A percentile compares a stretch with the other conserved stretches of the same genome.
Conservation (phyloP, 2,329 filamentous ascomycete genomes). For the Hypoxylon sp. region DNA sequence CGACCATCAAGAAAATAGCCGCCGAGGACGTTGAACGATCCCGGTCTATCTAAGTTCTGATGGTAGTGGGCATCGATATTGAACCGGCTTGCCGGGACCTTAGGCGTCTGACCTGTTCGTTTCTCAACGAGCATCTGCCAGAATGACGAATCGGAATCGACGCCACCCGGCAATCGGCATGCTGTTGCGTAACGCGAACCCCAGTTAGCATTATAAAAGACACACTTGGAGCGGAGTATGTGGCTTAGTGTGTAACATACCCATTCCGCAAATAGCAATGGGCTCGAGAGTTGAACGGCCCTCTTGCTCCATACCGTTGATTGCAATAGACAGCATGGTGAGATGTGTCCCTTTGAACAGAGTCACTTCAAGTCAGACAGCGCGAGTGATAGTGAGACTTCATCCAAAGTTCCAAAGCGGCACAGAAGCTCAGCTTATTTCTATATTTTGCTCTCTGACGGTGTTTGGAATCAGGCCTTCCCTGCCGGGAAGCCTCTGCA, state of each 20-base stretch:
- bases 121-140: conserved; percentile 44
- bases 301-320: not conserved
- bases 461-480: not conserved
- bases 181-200: conserved; percentile 15
- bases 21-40: conserved; percentile 42
- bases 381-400: not conserved
- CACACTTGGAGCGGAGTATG: not conserved
- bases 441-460: not conserved
- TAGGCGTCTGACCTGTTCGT: conserved; percentile 40
- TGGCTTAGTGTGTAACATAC: not conserved
- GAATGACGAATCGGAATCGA: conserved; percentile 41
- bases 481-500: not conserved
- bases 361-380: not conserved
- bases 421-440: conserved; percentile 7
- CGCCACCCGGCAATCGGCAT: conserved; percentile 40
- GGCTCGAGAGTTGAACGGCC: not conserved
- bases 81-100: conserved; percentile 42
- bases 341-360: not conserved
- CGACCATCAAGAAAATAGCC: conserved; percentile 47
- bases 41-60: conserved; percentile 42
- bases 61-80: conserved; percentile 47
- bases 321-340: not conserved
- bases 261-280: not conserved
- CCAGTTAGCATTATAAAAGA: not conserved
- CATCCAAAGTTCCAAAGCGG: not conserved